Conservation (phyloP, 305 asterid genomes). For the Vinca major region DNA sequence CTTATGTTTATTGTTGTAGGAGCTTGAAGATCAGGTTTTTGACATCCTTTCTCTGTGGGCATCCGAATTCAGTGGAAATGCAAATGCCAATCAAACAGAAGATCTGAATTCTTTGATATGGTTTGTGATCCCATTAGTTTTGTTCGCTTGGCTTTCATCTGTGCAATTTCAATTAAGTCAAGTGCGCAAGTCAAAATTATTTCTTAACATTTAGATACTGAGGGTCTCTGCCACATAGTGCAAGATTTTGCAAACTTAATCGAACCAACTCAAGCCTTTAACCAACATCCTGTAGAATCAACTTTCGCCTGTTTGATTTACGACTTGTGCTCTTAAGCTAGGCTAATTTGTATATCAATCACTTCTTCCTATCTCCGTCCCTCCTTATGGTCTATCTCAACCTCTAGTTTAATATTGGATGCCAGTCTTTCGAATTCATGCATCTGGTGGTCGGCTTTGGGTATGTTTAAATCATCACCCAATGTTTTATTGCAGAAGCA, state of each 20-base stretch:
- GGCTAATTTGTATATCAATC: neutral
- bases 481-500: neutral
- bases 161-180: constrained; percentile 7
- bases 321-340: neutral
- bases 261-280: neutral
- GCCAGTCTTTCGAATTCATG: neutral
- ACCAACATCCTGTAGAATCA: neutral
- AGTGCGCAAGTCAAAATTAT: neutral
- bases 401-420: neutral
- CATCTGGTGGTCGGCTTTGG: neutral
- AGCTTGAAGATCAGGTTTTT: constrained; percentile 85
- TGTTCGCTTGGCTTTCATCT: constrained; percentile 16
- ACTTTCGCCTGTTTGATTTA: neutral
- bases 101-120: constrained; percentile 61
- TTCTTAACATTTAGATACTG: neutral
- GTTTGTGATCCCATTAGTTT: constrained; percentile 34
- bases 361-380: neutral
- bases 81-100: constrained; percentile 38
- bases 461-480: neutral
- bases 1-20: constrained; percentile 48
- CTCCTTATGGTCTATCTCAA: neutral
- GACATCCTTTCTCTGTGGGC: constrained; percentile 96
- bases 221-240: neutral
- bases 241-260: neutral
- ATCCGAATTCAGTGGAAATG: constrained; percentile 57